Base-by-base conservation (phyloP, 225 moss, liverwort and hornwort genomes). In the Lunularia cruciata region DNA sequence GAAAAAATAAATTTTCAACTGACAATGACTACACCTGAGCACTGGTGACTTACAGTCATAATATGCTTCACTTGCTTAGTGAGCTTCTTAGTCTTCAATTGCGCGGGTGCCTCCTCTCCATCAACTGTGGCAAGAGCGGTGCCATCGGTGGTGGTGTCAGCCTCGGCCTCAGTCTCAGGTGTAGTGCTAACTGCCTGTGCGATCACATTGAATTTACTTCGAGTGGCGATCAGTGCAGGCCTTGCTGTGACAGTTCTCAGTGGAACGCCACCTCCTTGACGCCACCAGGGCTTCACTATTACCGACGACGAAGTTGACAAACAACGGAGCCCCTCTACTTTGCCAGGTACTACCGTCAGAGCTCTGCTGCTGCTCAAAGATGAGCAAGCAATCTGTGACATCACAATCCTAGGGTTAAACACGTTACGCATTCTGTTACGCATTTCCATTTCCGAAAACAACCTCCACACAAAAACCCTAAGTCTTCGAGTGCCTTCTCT, bases 11-110 rank as follows among this genome's bases (percentile, higher is more conserved):
- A 11, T 11, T 43, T 43, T 43, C 3, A 43, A 43, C 11, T 2
- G 43, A 3, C n/a, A n/a, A 43, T 43, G 43, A 43, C 5, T 2
- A 16, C 11, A 43, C 16, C 1, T 43, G 43, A 43, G 19, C 14
- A 33, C 16, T n/a, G 2, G 13, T 8, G 26, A 73, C 87, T 79
- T 66, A 98, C 96, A 83, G 86, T 87, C 98, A 98, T 98, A 33
- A 98, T 93, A 63, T 98, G 92, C 71, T 93, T 98, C 58, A 93
- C 90, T 69, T 93, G 91, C 81, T 98, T 98, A 0, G 98, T 90
- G 51, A 91, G 84, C 86, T 93, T 93, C 76, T 98, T 93, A 28
- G 95, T 90, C 83, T 95, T 95, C 69, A 88, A 72, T 19, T 83
- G 86, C 11, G 73, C 38, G 3, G 86, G 83, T 20, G 80, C 85